Conservation (phyloP, 495 filamentous ascomycete species). For the Penicillium desertorum region DNA sequence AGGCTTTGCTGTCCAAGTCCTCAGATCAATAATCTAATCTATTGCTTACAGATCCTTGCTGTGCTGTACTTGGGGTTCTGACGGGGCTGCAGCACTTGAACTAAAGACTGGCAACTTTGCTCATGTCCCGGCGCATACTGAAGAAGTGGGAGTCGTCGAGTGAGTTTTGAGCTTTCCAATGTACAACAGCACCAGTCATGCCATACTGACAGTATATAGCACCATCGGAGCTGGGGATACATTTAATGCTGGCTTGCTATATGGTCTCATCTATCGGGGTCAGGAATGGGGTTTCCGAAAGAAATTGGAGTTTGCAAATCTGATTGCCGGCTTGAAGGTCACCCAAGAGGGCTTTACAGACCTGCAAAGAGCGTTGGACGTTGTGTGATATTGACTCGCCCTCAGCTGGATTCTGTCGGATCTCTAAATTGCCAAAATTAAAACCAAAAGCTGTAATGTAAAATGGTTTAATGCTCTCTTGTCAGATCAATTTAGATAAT, state of each 20-base stretch:
- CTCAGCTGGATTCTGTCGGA: background rate
- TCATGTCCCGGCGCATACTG: constrained; percentile 47
- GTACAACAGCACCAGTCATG: background rate
- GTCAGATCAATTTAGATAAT: background rate
- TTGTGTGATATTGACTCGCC: background rate
- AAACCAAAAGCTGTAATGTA: background rate
- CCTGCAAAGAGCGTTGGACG: constrained; percentile 39
- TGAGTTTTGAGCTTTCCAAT: constrained; percentile 43
- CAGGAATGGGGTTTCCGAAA: constrained; percentile 50
- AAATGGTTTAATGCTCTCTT: background rate
- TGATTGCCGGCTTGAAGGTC: constrained; percentile 67
- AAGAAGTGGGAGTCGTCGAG: constrained; percentile 56
- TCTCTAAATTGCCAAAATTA: background rate
- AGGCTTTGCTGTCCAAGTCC: background rate
- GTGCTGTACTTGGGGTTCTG: constrained; percentile 67
- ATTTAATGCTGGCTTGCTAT: constrained; percentile 71
- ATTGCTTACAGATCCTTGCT: constrained; percentile 49
- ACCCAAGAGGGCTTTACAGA: constrained; percentile 62
- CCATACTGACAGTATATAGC: constrained; percentile 38
- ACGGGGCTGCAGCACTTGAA: constrained; percentile 55
- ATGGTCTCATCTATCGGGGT: constrained; percentile 52
- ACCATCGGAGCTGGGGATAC: constrained; percentile 73
- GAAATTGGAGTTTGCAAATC: constrained; percentile 62
- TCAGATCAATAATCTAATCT: background rate
- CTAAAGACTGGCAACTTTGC: constrained; percentile 35